Conservation (phyloP, 2,329 filamentous ascomycete genomes). For the Daldinia eschscholtzii region DNA sequence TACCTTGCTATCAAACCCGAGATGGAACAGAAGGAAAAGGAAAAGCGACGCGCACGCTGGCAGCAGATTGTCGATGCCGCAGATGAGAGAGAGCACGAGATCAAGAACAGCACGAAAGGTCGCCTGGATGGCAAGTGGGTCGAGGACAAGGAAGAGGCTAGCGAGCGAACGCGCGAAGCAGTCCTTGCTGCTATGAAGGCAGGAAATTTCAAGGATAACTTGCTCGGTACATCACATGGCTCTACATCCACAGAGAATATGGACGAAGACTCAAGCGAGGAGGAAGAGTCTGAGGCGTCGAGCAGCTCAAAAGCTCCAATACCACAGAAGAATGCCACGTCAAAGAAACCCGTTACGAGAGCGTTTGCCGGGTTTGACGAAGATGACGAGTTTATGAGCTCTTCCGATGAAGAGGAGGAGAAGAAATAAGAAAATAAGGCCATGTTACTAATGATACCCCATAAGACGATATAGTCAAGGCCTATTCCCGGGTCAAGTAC, state of each 20-base stretch:
- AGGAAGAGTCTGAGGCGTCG: constrained; percentile 56
- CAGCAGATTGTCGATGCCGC: constrained; percentile 88
- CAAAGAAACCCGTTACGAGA: constrained; percentile 56
- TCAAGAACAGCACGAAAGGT: constrained; percentile 78
- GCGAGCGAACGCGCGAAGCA: constrained; percentile 83
- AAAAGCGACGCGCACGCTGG: constrained; percentile 86
- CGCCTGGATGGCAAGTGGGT: constrained; percentile 92
- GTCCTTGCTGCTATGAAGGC: constrained; percentile 77
- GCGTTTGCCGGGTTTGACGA: constrained; percentile 83
- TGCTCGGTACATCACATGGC: constrained; percentile 65
- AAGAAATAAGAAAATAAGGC: constrained; percentile 37
- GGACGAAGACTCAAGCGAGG: constrained; percentile 53
- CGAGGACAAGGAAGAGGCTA: constrained; percentile 91
- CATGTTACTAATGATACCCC: constrained; percentile 32
- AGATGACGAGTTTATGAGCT: constrained; percentile 80
- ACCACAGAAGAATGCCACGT: constrained; percentile 55
- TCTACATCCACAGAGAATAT: constrained; percentile 58
- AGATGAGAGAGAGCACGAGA: constrained; percentile 85
- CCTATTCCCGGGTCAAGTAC: neutral
- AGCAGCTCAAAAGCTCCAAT: constrained; percentile 64
- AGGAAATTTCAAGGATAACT: constrained; percentile 72
- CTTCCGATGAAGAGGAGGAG: constrained; percentile 68
- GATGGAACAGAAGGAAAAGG: constrained; percentile 95
- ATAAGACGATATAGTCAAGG: neutral
- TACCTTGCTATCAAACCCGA: constrained; percentile 96